A percentile compares a stretch with the other conserved stretches of the same genome.
phyloP scores from a whole-genome alignment of 164 flowering plant species.

The Magnolia sinica region DNA sequence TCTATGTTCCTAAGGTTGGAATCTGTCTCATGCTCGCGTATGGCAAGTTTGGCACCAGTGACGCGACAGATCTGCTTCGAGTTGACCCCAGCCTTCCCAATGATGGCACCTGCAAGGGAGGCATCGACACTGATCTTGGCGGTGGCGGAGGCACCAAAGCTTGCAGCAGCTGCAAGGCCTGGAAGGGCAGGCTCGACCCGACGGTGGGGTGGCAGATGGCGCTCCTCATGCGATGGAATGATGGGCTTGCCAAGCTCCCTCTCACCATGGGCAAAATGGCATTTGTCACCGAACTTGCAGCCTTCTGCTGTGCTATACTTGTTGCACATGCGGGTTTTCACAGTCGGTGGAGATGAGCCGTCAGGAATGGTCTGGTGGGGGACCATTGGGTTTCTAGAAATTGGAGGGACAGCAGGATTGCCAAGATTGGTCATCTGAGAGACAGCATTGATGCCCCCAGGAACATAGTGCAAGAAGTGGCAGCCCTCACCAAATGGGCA shows the following conservation, averaged over 20 bases:
- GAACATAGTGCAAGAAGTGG: conserved; percentile 79
- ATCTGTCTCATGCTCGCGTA: conserved; percentile 79
- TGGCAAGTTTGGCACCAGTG: conserved; percentile 80
- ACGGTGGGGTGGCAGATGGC: conserved; percentile 33
- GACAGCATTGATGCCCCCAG: conserved; percentile 69
- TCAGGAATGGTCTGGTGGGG: conserved; percentile 29
- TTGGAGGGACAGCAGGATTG: conserved; percentile 28
- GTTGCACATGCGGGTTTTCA: conserved; percentile 70
- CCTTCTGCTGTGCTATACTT: conserved; percentile 71
- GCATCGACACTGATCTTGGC: conserved; percentile 93
- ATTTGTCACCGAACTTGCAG: conserved; percentile 87
- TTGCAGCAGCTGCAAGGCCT: conserved; percentile 44
- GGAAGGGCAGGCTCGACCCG: conserved; percentile 40
- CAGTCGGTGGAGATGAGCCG: conserved; percentile 34
- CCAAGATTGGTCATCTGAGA: conserved; percentile 64
- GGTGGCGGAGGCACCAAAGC: conserved; percentile 80
- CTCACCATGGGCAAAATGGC: conserved; percentile 87
- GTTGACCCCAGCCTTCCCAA: conserved; percentile 89
- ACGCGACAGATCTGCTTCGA: conserved; percentile 84
- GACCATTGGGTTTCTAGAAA: conserved; percentile 29
- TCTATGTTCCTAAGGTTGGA: conserved; percentile 80
- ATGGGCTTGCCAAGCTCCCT: conserved; percentile 75
- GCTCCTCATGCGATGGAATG: conserved; percentile 46
- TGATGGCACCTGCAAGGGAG: conserved; percentile 85
- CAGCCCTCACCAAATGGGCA: conserved; percentile 93